A percentile compares a stretch with the other conserved stretches of the same genome.
Conservation (phyloP, 495 filamentous ascomycete genomes). For the Podospora bellae-mahoneyi region DNA sequence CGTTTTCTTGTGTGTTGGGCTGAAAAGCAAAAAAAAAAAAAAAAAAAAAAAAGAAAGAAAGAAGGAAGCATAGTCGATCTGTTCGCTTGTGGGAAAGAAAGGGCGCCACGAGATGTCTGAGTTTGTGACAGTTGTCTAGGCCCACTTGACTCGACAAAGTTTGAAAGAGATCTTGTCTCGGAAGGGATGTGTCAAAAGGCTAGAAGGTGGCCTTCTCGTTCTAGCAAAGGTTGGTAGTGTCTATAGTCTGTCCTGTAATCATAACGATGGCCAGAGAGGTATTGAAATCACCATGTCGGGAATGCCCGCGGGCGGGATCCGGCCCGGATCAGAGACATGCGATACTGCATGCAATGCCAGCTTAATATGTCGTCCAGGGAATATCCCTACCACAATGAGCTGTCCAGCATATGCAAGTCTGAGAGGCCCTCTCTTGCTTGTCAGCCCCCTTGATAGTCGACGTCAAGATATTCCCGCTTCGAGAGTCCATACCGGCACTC, state of each 20-base stretch:
- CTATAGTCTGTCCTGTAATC: background rate
- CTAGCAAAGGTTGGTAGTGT: background rate
- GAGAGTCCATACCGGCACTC: background rate
- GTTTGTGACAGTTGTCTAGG: background rate
- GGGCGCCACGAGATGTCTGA: background rate
- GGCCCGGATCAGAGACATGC: conserved; percentile 10
- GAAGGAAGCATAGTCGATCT: background rate
- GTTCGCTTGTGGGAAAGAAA: background rate
- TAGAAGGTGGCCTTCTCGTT: background rate
- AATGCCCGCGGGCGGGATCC: background rate
- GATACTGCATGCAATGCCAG: background rate
- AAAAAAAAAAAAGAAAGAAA: background rate
- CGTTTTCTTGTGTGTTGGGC: background rate
- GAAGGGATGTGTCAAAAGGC: background rate
- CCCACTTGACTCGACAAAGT: background rate
- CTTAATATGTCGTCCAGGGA: conserved; percentile 1
- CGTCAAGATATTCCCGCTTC: background rate
- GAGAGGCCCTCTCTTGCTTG: background rate
- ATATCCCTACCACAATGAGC: background rate
- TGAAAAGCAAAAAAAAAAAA: background rate
- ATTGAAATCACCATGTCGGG: background rate
- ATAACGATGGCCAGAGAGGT: background rate
- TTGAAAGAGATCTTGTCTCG: background rate
- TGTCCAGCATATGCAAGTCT: background rate
- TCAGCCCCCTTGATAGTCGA: background rate